Evolutionary conservation across 805 yeast species (phyloP).

Genomic region (Saccharomycopsis microspora): DNA sequence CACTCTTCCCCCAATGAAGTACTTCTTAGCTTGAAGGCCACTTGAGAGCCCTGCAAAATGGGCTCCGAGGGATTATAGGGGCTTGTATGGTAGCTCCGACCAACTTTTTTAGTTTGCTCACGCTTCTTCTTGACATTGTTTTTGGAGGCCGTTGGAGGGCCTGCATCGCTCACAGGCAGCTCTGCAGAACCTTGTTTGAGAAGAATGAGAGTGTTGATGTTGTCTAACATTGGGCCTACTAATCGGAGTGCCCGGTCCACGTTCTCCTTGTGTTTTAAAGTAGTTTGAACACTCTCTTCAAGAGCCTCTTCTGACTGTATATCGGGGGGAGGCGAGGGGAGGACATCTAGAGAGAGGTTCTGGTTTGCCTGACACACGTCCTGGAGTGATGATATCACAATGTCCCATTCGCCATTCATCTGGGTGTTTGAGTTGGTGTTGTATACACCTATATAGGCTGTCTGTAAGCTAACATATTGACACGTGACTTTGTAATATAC

Average conservation of each 20-base stretch:
- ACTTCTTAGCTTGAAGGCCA: slow-evolving; percentile 70
- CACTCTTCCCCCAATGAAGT: slow-evolving; percentile 70
- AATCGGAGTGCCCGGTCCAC: slow-evolving; percentile 39
- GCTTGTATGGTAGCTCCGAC: slow-evolving; percentile 38
- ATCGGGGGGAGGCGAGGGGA: too few relatives aligned
- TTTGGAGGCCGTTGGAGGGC: slow-evolving; percentile 5
- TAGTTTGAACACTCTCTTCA: too few relatives aligned
- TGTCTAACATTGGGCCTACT: slow-evolving; percentile 31
- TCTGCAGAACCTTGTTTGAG: slow-evolving; percentile 17
- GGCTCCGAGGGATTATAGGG: slow-evolving; percentile 51
- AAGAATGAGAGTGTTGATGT: slow-evolving; percentile 34
- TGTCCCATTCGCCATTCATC: slow-evolving; percentile 60
- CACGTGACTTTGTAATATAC: too few relatives aligned
- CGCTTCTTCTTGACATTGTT: slow-evolving; percentile 11
- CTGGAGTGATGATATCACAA: slow-evolving; percentile 52
- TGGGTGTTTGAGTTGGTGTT: background rate
- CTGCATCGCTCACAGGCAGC: slow-evolving; percentile 1
- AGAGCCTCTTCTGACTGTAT: too few relatives aligned
- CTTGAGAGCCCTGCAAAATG: slow-evolving; percentile 60
- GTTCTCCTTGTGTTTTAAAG: slow-evolving; percentile 40
- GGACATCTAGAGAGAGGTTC: slow-evolving; percentile 33
- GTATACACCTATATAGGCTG: background rate
- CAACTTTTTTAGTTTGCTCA: slow-evolving; percentile 19
- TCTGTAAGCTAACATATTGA: too few relatives aligned
- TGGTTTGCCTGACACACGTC: slow-evolving; percentile 58